phyloP scores from a whole-genome alignment of 2,329 filamentous ascomycete species.

The Myrmaecium sp. region DNA sequence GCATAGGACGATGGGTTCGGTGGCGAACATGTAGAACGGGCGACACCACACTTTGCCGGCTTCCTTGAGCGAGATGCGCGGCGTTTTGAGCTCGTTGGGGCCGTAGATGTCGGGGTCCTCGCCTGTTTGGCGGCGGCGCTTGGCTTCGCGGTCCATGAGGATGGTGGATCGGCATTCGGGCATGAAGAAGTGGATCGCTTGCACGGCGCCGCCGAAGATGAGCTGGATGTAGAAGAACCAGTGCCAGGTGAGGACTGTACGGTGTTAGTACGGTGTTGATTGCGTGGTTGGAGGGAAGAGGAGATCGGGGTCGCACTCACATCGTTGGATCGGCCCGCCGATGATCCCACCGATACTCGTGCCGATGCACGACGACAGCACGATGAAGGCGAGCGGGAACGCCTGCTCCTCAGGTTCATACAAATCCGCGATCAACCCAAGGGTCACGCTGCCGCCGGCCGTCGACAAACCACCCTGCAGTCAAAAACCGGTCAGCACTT shows the following conservation, averaged over 20 bases:
- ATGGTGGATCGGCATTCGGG: conserved; percentile 61
- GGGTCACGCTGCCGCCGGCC: conserved; percentile 46
- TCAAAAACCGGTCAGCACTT: too few species aligned
- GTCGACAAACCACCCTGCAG: conserved; percentile 28
- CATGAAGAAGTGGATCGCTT: conserved; percentile 50
- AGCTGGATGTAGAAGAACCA: conserved; percentile 9
- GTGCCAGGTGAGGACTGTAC: conserved; percentile 7
- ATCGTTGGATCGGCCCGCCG: too few species aligned
- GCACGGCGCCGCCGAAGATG: conserved; percentile 37
- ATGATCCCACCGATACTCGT: conserved; percentile 5
- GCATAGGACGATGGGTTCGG: conserved; percentile 57
- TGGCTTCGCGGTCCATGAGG: conserved; percentile 61
- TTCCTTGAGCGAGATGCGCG: conserved; percentile 5
- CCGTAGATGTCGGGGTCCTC: conserved; percentile 46
- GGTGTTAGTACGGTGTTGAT: too few species aligned
- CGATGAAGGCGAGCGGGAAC: conserved; percentile 36
- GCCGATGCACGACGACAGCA: conserved; percentile 5
- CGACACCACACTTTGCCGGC: conserved; percentile 35
- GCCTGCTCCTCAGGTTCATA: conserved; percentile 38
- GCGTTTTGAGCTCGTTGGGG: conserved; percentile 45
- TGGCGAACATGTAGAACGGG: conserved; percentile 59
- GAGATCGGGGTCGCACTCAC: too few species aligned
- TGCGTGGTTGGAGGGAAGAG: too few species aligned
- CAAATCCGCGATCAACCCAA: conserved; percentile 49
- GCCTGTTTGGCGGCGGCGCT: conserved; percentile 48